Percentiles rank a stretch among this genome's conserved stretches.
phyloP scores from a whole-genome alignment of 1,284 basidiomycete species.

The Chalciporus sp. region DNA sequence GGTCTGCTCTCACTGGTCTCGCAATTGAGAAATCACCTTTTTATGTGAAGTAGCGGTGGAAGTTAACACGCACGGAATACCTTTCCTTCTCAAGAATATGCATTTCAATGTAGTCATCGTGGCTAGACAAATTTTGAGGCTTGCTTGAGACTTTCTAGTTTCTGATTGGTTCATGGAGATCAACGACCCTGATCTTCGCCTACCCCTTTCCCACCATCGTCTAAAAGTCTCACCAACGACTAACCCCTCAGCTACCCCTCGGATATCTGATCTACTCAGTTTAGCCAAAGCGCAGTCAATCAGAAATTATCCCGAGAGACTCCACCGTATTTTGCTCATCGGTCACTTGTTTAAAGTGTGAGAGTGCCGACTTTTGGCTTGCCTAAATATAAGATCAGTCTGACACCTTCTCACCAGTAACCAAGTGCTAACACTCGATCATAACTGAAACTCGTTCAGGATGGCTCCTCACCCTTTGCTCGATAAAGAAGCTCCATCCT shows the following conservation, averaged over 20 bases:
- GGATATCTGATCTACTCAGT: too few species aligned
- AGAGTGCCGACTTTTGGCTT: not conserved
- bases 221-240: not conserved
- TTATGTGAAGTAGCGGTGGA: too few species aligned
- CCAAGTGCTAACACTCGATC: not conserved
- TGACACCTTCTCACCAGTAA: slow-evolving; percentile 1
- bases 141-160: not conserved
- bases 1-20: too few species aligned
- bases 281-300: slow-evolving; percentile 7
- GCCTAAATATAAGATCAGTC: not conserved
- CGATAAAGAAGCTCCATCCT: slow-evolving; percentile 50
- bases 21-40: too few species aligned
- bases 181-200: too few species aligned
- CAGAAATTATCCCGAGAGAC: too few species aligned
- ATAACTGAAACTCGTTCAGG: slow-evolving; percentile 2
- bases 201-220: too few species aligned
- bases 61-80: too few species aligned
- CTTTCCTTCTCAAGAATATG: too few species aligned
- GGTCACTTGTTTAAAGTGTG: slow-evolving; percentile 15
- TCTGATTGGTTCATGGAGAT: not conserved
- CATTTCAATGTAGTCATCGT: too few species aligned
- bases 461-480: slow-evolving; percentile 46
- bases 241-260: not conserved
- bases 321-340: too few species aligned
- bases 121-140: too few species aligned